phyloP scores from a whole-genome alignment of 306 rosid genomes.

The Arachis hypogaea region DNA sequence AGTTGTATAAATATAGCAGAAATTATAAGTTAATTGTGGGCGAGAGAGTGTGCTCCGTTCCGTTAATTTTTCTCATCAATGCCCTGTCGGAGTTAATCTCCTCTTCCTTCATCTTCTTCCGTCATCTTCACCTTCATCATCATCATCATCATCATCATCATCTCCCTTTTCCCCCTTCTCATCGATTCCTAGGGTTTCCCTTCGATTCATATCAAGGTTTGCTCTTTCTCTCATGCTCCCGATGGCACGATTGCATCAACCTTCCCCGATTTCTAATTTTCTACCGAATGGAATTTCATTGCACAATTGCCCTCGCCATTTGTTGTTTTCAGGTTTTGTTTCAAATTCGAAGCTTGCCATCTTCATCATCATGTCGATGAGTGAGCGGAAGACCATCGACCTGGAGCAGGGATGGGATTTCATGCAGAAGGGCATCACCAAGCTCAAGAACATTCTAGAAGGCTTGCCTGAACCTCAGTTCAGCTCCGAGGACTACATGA shows the following conservation, averaged over 20 bases:
- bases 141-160: neutral
- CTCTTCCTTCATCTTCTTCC: neutral
- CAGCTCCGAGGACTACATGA: constrained; percentile 60
- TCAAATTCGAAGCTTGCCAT: neutral
- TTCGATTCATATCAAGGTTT: neutral
- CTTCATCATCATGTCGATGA: constrained; percentile 43
- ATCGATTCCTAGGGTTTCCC: constrained; percentile 36
- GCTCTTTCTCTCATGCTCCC: neutral
- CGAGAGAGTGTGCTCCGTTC: neutral
- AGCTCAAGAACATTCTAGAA: constrained; percentile 70
- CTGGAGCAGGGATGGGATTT: constrained; percentile 70
- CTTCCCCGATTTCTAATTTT: neutral
- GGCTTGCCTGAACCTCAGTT: constrained; percentile 63
- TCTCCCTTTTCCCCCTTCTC: neutral
- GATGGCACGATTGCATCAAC: neutral
- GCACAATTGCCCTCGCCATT: neutral
- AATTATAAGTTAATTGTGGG: too few species aligned
- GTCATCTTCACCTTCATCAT: neutral
- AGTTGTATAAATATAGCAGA: too few species aligned
- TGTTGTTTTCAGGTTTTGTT: constrained; percentile 25
- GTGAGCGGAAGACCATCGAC: constrained; percentile 57
- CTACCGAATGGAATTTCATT: neutral
- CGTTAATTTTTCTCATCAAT: constrained; percentile 16
- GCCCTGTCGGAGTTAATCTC: neutral
- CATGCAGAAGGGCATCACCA: constrained; percentile 60